These are phyloP conservation scores for Annulohypoxylon moriforme DNA, from an alignment of 495 filamentous ascomycete genomes.

Conservation along the genomic window DNA sequence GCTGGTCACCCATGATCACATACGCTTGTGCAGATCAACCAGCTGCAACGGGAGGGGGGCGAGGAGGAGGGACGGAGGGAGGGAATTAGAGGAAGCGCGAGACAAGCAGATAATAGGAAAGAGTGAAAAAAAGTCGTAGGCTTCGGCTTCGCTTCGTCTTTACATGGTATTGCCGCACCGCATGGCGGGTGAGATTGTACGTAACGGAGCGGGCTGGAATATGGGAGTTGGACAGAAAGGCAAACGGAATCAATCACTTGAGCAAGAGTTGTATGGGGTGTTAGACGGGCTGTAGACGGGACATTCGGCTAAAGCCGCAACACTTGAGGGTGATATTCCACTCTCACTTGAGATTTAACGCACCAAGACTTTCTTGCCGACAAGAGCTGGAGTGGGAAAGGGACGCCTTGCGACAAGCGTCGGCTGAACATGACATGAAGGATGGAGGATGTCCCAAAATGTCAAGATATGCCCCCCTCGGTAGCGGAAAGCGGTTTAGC, in stretches of 20 bases:
- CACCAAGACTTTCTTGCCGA: slow-evolving; percentile 24
- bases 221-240: slow-evolving; percentile 4
- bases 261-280: slow-evolving; percentile 32
- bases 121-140: slow-evolving; percentile 24
- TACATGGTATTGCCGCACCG: slow-evolving; percentile 36
- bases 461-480: slow-evolving; percentile 42
- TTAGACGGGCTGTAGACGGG: slow-evolving; percentile 15
- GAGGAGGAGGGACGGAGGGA: neutral
- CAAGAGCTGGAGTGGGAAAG: slow-evolving; percentile 22
- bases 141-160: slow-evolving; percentile 17
- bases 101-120: slow-evolving; percentile 20
- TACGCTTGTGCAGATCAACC: slow-evolving; percentile 42
- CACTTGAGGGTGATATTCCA: slow-evolving; percentile 17
- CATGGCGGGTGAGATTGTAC: slow-evolving; percentile 29
- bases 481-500: slow-evolving; percentile 47
- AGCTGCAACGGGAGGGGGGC: slow-evolving; percentile 10
- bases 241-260: slow-evolving; percentile 28
- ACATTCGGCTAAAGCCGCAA: slow-evolving; percentile 19
- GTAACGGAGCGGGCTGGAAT: slow-evolving; percentile 10
- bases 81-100: slow-evolving; percentile 8
- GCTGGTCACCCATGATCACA: slow-evolving; percentile 49
- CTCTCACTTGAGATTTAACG: slow-evolving; percentile 40
- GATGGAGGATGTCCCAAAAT: slow-evolving; percentile 40
- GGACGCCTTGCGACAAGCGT: slow-evolving; percentile 25
- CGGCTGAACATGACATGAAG: slow-evolving; percentile 39